Base-by-base conservation (phyloP, 805 yeast species). In the Blastobotrys peoriensis region DNA sequence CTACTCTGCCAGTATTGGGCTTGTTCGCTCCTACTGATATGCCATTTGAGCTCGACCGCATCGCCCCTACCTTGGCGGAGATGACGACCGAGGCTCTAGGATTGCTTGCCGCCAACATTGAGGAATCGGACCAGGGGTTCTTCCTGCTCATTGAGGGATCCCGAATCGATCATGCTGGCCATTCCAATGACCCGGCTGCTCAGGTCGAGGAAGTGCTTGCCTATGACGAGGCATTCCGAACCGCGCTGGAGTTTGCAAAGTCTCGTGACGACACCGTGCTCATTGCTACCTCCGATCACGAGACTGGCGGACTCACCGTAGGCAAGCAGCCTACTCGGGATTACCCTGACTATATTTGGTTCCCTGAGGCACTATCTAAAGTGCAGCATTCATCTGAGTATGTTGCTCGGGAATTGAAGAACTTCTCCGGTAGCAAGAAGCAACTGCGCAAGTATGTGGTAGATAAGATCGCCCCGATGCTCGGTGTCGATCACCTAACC, bases 141-240 rank as follows among this genome's bases (percentile, higher is more conserved):
- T 88, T 89, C 68, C 63, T 89, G 47, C 62, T 89, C 63, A 78
- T 89, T 43, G 96, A 89, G 69, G 96, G 96, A 16, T 85, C 95
- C 4, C 75, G 96, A 63, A 88, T 89, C 57, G 97, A 89, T 65
- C 96, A 88, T 60, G 96, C 95, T 4, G 96, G 96, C 36, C 97
- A 89, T 66, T 81, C 76, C 56, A 88, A 89, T 59, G 97, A 89
- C 62, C 91, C 97, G 8, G 91, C 91, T 4, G 95, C 96, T 5
- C 96, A 88, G 67, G 95, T 86, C 4, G 74, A 88, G 58, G 97
- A 89, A 65, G 91, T 86, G 3, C 68, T 88, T 55, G 96, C 94
- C 1, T 89, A 79, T 62, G 95, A 86, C 61, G 78, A 77, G 48
- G 88, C 95, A 3, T 86, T 85, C 66, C 64, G 74, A 49, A 83